Percentiles rank a stretch among this genome's conserved stretches.
Conservation (phyloP, 169 alveolate genomes). For the Perkinsus marinus region DNA sequence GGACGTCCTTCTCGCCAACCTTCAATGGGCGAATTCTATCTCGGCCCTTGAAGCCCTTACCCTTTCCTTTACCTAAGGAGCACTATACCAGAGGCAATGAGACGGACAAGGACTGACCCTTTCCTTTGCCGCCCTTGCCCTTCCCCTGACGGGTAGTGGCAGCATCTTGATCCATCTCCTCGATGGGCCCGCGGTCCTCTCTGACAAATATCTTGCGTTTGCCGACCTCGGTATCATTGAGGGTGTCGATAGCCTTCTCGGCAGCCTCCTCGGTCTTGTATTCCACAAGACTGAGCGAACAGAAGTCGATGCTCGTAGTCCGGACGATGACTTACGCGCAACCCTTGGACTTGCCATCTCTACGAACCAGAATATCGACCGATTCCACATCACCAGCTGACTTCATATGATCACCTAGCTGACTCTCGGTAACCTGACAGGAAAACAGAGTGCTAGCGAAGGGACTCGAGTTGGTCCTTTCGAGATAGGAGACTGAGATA, state of each 20-base stretch:
- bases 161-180: background rate
- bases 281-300: constrained; percentile 24
- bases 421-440: background rate
- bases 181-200: constrained; percentile 23
- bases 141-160: constrained; percentile 15
- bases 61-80: background rate
- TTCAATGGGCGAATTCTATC: background rate
- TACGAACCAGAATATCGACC: background rate
- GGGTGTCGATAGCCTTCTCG: constrained; percentile 27
- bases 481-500: background rate
- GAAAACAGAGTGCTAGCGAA: background rate
- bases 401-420: background rate
- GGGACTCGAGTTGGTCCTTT: background rate
- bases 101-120: constrained; percentile 15
- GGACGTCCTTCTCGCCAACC: background rate
- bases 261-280: constrained; percentile 23
- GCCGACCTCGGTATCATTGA: constrained; percentile 29
- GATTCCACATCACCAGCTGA: background rate
- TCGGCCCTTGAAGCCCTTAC: background rate
- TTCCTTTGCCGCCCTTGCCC: constrained; percentile 12
- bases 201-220: constrained; percentile 31
- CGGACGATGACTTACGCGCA: background rate
- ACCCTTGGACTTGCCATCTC: background rate
- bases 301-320: background rate
- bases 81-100: background rate